Evolutionary conservation across 352 stramenopile species (phyloP), one percentile per base, ranked within the genome.

Genomic region (Pythium grandisporangium): DNA sequence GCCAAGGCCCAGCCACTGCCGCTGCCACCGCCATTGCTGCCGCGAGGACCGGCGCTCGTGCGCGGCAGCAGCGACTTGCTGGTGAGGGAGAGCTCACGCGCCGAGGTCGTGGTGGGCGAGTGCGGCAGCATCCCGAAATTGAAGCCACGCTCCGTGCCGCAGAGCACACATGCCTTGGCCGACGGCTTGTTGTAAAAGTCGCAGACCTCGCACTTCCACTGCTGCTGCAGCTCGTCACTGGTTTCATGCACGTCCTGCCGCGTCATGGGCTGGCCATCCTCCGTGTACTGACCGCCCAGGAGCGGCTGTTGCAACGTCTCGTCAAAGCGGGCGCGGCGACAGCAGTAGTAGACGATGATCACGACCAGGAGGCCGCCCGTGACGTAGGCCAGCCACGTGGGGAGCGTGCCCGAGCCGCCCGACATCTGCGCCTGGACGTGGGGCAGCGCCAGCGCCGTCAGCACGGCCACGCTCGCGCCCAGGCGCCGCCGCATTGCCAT

Each of bases 341-440:
- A 93, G 65, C 79, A 93, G 45, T 93, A 93, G 65, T 93, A 93
- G 23, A 90, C 65, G 48, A 93, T 89, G 53, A 93, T 93, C 35
- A 93, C 67, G 45, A 93, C 63, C 39, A 93, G 53, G 24, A 93
- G 51, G 1, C 76, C 79, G 44, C 79, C 79, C 11, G 79, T 93
- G 25, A 89, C 70, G 58, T 89, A 93, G 33, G 79, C 79, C 19
- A 93, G 62, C 79, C 79, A 93, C 22, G 74, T 77, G 11, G 79
- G 76, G 10, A 90, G 59, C 45, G 73, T 70, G 17, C 70, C 63
- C 24, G 61, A 66, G 20, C 62, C 54, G 10, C 49, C 55, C 8
- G 8, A 10, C 8, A 10, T 23, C n/a, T 23, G 34, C n/a, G 20
- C 34, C n/a, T n/a, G n/a, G n/a, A n/a, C n/a, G n/a, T n/a, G n/a